Evolutionary conservation across 345 rosid genomes (phyloP).

Genomic region (Melaleuca alternifolia): DNA sequence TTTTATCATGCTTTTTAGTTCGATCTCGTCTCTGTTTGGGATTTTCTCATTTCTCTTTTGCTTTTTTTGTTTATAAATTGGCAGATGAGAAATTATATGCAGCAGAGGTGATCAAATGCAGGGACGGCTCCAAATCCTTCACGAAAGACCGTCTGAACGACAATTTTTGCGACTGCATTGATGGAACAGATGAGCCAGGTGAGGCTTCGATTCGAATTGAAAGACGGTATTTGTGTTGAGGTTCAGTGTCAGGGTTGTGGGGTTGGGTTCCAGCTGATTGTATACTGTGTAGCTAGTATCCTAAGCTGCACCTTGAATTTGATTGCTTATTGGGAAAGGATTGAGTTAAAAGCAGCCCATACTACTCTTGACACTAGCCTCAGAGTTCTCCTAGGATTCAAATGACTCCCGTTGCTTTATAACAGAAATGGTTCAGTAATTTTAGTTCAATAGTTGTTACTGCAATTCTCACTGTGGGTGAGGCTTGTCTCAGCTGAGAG

Average conservation of each 20-base stretch:
- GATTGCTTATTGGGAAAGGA: not conserved
- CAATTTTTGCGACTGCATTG: slow-evolving; percentile 85
- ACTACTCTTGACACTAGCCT: not conserved
- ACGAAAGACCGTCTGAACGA: slow-evolving; percentile 76
- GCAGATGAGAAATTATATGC: slow-evolving; percentile 68
- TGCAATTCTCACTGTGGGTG: not conserved
- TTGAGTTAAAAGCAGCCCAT: not conserved
- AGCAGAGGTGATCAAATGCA: slow-evolving; percentile 62
- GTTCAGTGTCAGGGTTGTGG: not conserved
- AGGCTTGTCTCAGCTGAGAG: not conserved
- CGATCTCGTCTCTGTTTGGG: not conserved
- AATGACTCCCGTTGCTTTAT: not conserved
- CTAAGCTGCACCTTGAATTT: not conserved
- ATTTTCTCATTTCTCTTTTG: not conserved
- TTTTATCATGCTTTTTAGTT: not conserved
- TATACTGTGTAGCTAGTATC: not conserved
- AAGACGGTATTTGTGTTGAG: not conserved
- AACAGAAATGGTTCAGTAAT: not conserved
- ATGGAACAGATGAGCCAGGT: slow-evolving; percentile 98
- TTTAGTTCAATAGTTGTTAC: not conserved
- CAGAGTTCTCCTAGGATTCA: not conserved
- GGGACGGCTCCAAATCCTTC: slow-evolving; percentile 74
- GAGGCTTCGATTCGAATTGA: not conserved
- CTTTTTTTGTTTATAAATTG: not conserved
- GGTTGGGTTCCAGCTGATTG: not conserved